These are phyloP conservation scores for Dimargaris xerosporica DNA, from an alignment of 192 early-diverging fungal species.

Conservation along the genomic window DNA sequence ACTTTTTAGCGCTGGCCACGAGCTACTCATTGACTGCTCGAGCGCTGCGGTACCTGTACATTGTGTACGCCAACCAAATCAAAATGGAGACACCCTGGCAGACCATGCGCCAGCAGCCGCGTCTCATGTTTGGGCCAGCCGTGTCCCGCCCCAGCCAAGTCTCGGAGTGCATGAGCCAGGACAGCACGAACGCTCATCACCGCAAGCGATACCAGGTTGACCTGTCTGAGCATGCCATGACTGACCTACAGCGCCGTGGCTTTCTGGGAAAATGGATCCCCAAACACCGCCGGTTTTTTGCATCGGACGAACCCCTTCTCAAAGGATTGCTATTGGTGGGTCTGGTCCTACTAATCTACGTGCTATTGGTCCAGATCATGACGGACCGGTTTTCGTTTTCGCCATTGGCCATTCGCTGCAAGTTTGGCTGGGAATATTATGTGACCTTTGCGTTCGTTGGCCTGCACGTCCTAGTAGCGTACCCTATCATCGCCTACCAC, in stretches of 20 bases:
- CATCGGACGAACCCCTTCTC: not conserved
- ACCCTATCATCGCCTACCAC: conserved; percentile 6
- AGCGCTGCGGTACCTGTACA: conserved; percentile 7
- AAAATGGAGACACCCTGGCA: not conserved
- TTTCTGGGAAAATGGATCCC: conserved; percentile 1
- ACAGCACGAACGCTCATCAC: not conserved
- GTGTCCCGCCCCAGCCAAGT: not conserved
- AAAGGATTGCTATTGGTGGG: not conserved
- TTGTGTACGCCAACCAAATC: not conserved
- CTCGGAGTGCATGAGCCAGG: not conserved
- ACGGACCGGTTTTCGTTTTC: not conserved
- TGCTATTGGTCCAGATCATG: conserved; percentile 2
- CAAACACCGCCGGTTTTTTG: not conserved
- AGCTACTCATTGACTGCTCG: conserved; percentile 2
- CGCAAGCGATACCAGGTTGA: not conserved
- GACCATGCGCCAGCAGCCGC: not conserved
- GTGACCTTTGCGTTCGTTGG: not conserved
- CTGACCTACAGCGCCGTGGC: not conserved
- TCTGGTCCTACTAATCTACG: not conserved
- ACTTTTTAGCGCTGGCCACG: not conserved
- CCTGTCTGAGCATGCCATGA: not conserved
- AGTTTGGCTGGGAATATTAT: conserved; percentile 3
- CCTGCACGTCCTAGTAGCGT: not conserved
- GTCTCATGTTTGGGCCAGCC: too few species aligned
- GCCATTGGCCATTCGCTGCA: not conserved